Conservation (phyloP, 495 filamentous ascomycete species). For the Achaetomiella virescens region DNA sequence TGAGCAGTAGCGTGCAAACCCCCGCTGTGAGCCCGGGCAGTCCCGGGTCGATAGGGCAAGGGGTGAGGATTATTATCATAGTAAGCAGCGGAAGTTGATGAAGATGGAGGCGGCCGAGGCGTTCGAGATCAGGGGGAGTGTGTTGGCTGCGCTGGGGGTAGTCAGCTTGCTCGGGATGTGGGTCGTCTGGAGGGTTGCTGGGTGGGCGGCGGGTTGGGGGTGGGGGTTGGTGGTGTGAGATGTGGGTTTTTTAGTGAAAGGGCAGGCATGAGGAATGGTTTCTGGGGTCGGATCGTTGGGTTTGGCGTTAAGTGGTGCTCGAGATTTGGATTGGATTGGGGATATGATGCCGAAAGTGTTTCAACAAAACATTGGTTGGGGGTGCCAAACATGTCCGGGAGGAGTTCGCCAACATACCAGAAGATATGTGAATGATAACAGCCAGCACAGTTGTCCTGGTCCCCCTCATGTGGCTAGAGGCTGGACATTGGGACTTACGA, state of each 20-base stretch:
- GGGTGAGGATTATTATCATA: slow-evolving; percentile 36
- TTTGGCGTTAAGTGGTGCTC: too few relatives aligned
- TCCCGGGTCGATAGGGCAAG: neutral
- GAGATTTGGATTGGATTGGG: too few relatives aligned
- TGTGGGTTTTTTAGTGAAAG: neutral
- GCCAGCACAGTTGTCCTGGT: too few relatives aligned
- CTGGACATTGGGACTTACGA: too few relatives aligned
- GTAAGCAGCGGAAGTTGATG: slow-evolving; percentile 45
- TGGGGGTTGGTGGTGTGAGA: neutral
- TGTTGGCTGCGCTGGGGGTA: slow-evolving; percentile 31
- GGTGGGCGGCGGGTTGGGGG: slow-evolving; percentile 14
- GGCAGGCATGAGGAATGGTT: too few relatives aligned
- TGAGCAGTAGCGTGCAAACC: neutral
- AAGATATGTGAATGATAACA: too few relatives aligned
- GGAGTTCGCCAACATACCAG: too few relatives aligned
- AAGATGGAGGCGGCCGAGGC: slow-evolving; percentile 47
- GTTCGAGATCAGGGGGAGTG: slow-evolving; percentile 39
- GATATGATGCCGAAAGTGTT: too few relatives aligned
- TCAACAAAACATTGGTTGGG: too few relatives aligned
- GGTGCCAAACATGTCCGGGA: too few relatives aligned
- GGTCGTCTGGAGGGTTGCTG: slow-evolving; percentile 23
- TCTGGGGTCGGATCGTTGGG: too few relatives aligned
- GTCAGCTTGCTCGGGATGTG: slow-evolving; percentile 22
- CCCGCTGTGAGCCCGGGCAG: neutral
- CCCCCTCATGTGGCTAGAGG: too few relatives aligned